A percentile compares a stretch with the other conserved stretches of the same genome.
Evolutionary conservation across 805 yeast species (phyloP).

Genomic region (Sungouiella thailandica): DNA sequence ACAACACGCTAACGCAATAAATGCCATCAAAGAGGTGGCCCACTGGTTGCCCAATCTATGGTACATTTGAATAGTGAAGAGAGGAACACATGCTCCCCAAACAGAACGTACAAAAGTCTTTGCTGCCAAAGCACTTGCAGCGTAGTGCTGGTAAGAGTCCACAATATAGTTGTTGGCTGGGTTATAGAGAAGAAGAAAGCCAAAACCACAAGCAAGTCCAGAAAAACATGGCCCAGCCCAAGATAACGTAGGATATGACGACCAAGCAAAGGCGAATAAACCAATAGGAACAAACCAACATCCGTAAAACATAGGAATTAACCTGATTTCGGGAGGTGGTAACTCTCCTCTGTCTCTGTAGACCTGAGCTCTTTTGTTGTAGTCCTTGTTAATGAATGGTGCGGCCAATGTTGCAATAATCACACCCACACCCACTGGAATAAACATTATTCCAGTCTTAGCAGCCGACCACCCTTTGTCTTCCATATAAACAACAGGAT

Average conservation of each 20-base stretch:
- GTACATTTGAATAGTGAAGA: slow-evolving; percentile 19
- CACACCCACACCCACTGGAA: slow-evolving; percentile 55
- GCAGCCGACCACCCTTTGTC: slow-evolving; percentile 54
- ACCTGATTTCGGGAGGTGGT: slow-evolving; percentile 53
- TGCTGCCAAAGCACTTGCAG: slow-evolving; percentile 55
- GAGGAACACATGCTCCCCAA: slow-evolving; percentile 48
- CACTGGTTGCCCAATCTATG: slow-evolving; percentile 28
- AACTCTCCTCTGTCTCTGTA: slow-evolving; percentile 43
- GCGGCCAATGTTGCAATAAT: slow-evolving; percentile 35
- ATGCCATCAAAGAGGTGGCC: slow-evolving; percentile 49
- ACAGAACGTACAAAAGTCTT: slow-evolving; percentile 53
- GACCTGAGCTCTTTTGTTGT: slow-evolving; percentile 39
- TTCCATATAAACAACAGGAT: slow-evolving; percentile 52
- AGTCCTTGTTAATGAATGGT: slow-evolving; percentile 46
- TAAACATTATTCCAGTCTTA: slow-evolving; percentile 54
- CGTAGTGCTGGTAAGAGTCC: slow-evolving; percentile 57
- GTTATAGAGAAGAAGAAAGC: slow-evolving; percentile 50
- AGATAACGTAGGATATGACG: slow-evolving; percentile 41
- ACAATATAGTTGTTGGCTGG: slow-evolving; percentile 63
- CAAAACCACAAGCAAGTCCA: slow-evolving; percentile 50
- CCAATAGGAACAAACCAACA: slow-evolving; percentile 57
- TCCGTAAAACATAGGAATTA: slow-evolving; percentile 54
- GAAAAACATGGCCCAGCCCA: slow-evolving; percentile 58
- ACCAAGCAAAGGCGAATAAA: slow-evolving; percentile 52
- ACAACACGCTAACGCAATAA: slow-evolving; percentile 49